Evolutionary conservation across 2,329 filamentous ascomycete species (phyloP), one percentile per base, ranked within the genome.

Genomic region (Colletotrichum sp.): DNA sequence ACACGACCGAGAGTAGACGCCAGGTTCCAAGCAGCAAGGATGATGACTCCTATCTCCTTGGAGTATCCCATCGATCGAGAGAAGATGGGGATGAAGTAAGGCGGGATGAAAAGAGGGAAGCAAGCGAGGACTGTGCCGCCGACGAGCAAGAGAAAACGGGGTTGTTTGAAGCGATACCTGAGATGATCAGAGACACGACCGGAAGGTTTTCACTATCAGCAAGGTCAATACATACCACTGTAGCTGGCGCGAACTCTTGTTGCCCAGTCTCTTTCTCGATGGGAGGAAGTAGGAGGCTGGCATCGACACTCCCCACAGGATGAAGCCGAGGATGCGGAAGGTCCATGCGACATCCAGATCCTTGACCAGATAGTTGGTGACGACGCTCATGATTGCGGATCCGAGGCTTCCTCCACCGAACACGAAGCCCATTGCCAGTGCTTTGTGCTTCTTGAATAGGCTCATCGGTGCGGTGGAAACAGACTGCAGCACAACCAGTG

Each of bases 51-150:
- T 1, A 78, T 73, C 7, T 79, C 78, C 10, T 71, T 75, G 1
- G 80, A 79, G 18, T 76, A 73, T 34, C 78, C 78, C 49, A 81
- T 78, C 5, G 81, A 79, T 6, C 79, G 30, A 12, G 80, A 78
- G 55, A 81, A 82, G 15, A 82, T 73, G 21, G 80, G 80, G 6
- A 82, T 81, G 28, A 82, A 82, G 77, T 82, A 82, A 2, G 81
- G 79, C 8, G 80, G 80, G 8, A 82, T 78, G 57, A 81, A 81
- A 8, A 82, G 72, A 3, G 80, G 80, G 64, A 82, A 81, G 36
- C 79, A 81, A 13, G 78, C 73, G 6, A 81, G 59, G 10, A 79
- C 73, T 0, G 79, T 79, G 8, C 80, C 81, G 15, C 78, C 44
- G 13, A 82, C 52, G 2, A 82, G 74, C 16, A 81, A 24, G 21